Base-by-base conservation (phyloP, 805 yeast species). In the Diddensiella transvaalensis region DNA sequence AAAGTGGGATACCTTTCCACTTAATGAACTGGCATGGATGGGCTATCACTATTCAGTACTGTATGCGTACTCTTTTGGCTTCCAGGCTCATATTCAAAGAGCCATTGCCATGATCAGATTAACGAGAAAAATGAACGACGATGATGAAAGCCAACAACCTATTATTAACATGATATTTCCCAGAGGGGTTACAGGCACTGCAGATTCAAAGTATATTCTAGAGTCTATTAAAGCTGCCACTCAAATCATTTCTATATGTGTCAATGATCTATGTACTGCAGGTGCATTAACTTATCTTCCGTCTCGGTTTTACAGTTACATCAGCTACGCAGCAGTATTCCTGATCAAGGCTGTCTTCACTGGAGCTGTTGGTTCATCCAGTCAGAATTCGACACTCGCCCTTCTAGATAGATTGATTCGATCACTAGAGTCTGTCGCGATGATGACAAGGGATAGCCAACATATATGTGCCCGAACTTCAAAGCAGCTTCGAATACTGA, bases 201-300 rank as follows among this genome's bases (percentile, higher is more conserved):
- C 59, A 1, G 59, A 56, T 30, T 51, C 60, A 15, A 55, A 56
- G 38, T 55, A 53, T 40, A 55, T 55, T 35, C 37, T 55, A 15
- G 59, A 56, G 26, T 30, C 55, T 13, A 48, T 51, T 26, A 51
- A 53, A 21, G 46, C 59, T 1, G 60, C 60, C 8, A 39, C 43
- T 18, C 49, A 50, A n/a, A 26, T 56, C 13, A 39, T 56, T 13
- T 17, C 38, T 11, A 50, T 56, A 4, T 56, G 58, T 26, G 48
- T 51, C 22, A 51, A 52, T 32, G 44, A 49, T 13, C 41, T 56
- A 19, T 47, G 52, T 22, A 42, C 51, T 6, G 57, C 51, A 17
- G 60, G 58, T 6, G 59, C 57, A 2, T 40, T 56, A 11, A 49
- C 57, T 13, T 56, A 56, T 30, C 47, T 56, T 18, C 60, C 60